A percentile compares a stretch with the other conserved stretches of the same genome.
Evolutionary conservation across 805 yeast genomes (phyloP).

Genomic region (Scheffersomyces spartinae): DNA sequence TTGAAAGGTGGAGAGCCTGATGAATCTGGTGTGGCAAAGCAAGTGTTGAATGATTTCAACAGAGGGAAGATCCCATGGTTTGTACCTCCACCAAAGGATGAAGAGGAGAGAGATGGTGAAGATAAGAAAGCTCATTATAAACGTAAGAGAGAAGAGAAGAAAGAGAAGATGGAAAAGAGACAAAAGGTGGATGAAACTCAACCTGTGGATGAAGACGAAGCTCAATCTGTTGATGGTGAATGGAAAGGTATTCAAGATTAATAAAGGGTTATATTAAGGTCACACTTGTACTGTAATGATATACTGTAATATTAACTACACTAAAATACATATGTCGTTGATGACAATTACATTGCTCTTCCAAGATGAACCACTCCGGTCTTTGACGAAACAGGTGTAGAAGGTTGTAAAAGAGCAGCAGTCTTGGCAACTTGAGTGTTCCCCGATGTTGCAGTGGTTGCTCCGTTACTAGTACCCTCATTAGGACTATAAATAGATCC

Average conservation of each 20-base stretch:
- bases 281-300: slow-evolving; percentile 2
- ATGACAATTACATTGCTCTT: slow-evolving; percentile 9
- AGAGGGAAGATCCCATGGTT: slow-evolving; percentile 99
- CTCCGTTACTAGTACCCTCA: too few relatives aligned
- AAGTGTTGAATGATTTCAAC: slow-evolving; percentile 85
- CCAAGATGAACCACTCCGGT: slow-evolving; percentile 19
- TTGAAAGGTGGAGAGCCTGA: slow-evolving; percentile 98
- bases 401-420: too few relatives aligned
- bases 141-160: slow-evolving; percentile 42
- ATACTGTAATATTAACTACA: slow-evolving; percentile 1
- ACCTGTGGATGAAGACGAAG: slow-evolving; percentile 11
- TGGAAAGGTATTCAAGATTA: slow-evolving; percentile 18
- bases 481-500: too few relatives aligned
- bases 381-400: slow-evolving; percentile 13
- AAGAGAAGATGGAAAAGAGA: slow-evolving; percentile 14
- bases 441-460: too few relatives aligned
- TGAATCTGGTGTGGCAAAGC: slow-evolving; percentile 84
- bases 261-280: slow-evolving; percentile 1
- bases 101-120: slow-evolving; percentile 43
- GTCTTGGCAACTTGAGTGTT: too few relatives aligned
- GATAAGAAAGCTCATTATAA: slow-evolving; percentile 43
- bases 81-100: slow-evolving; percentile 80
- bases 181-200: slow-evolving; percentile 9
- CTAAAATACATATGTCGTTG: slow-evolving; percentile 2
- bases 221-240: slow-evolving; percentile 10